phyloP scores from a whole-genome alignment of 2,329 filamentous ascomycete species.

The Talaromyces pinophilus region DNA sequence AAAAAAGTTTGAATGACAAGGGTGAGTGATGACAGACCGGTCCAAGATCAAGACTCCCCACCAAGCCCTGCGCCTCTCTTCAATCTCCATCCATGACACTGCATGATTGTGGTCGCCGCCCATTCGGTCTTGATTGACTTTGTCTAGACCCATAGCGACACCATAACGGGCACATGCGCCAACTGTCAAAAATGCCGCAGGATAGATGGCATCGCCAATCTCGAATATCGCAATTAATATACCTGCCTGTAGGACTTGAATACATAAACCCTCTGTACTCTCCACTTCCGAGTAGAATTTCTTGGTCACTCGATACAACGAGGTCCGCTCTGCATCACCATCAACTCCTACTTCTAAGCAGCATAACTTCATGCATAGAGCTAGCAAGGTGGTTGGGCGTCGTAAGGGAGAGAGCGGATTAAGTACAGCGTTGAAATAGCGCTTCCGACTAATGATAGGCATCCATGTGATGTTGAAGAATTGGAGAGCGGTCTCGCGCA shows the following conservation, averaged over 20 bases:
- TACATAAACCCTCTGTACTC: slow-evolving; percentile 16
- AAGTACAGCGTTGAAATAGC: slow-evolving; percentile 3
- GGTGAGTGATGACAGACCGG: not conserved
- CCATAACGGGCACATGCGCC: slow-evolving; percentile 19
- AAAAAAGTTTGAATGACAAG: not conserved
- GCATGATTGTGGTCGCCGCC: not conserved
- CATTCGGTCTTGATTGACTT: slow-evolving; percentile 14
- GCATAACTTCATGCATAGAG: slow-evolving; percentile 17
- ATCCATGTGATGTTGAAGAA: slow-evolving; percentile 19
- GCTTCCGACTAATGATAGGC: slow-evolving; percentile 8
- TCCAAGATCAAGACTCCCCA: slow-evolving; percentile 18
- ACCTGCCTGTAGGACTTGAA: slow-evolving; percentile 14
- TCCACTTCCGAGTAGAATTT: slow-evolving; percentile 18
- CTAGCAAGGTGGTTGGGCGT: slow-evolving; percentile 10
- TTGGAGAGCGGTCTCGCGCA: slow-evolving; percentile 1
- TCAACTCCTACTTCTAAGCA: not conserved
- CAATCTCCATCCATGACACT: slow-evolving; percentile 15
- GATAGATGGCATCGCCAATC: slow-evolving; percentile 20
- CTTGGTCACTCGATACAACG: slow-evolving; percentile 11
- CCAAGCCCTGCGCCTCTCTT: slow-evolving; percentile 16
- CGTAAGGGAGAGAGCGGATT: slow-evolving; percentile 11
- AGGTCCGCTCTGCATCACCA: not conserved
- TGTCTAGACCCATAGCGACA: slow-evolving; percentile 15
- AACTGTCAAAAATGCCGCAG: slow-evolving; percentile 16
- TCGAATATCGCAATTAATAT: slow-evolving; percentile 17